Evolutionary conservation across 2,329 filamentous ascomycete species (phyloP).

Genomic region (Paecilomyces sp.): DNA sequence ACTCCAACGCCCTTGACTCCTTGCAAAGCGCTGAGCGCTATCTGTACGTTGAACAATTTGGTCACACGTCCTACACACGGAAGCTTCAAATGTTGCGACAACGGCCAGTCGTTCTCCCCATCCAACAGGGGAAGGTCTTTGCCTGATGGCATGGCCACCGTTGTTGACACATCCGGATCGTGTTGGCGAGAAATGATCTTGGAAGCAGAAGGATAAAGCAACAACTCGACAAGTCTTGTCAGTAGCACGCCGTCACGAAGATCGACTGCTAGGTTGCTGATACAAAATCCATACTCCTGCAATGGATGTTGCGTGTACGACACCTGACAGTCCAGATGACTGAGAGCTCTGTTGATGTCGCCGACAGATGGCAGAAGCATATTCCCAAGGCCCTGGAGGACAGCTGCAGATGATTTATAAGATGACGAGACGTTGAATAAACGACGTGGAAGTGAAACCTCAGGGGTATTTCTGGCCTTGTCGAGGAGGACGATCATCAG

Average conservation of each 20-base stretch:
- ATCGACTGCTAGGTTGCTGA: constrained; percentile 56
- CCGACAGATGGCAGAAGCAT: constrained; percentile 54
- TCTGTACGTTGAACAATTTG: constrained; percentile 53
- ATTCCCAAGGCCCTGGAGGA: constrained; percentile 46
- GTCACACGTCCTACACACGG: constrained; percentile 49
- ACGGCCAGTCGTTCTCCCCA: constrained; percentile 34
- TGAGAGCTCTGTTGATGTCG: constrained; percentile 49
- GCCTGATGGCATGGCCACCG: constrained; percentile 39
- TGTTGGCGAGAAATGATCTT: constrained; percentile 10
- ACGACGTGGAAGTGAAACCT: constrained; percentile 25
- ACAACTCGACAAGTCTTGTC: constrained; percentile 52
- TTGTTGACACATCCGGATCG: constrained; percentile 32
- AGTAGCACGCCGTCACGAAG: constrained; percentile 55
- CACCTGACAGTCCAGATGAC: constrained; percentile 52
- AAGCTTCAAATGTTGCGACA: constrained; percentile 53
- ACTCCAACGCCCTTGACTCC: constrained; percentile 33
- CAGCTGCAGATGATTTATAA: constrained; percentile 49
- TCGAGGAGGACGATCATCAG: constrained; percentile 57
- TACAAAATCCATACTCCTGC: constrained; percentile 52
- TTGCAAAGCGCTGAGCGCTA: constrained; percentile 49
- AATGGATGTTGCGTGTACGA: constrained; percentile 49
- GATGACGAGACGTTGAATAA: constrained; percentile 47
- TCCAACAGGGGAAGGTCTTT: constrained; percentile 32
- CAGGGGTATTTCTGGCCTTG: constrained; percentile 38
- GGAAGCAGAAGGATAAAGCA: constrained; percentile 41